These are phyloP conservation scores for Ustilago loliicola DNA, from an alignment of 1,284 basidiomycete species.

Conservation along the genomic window DNA sequence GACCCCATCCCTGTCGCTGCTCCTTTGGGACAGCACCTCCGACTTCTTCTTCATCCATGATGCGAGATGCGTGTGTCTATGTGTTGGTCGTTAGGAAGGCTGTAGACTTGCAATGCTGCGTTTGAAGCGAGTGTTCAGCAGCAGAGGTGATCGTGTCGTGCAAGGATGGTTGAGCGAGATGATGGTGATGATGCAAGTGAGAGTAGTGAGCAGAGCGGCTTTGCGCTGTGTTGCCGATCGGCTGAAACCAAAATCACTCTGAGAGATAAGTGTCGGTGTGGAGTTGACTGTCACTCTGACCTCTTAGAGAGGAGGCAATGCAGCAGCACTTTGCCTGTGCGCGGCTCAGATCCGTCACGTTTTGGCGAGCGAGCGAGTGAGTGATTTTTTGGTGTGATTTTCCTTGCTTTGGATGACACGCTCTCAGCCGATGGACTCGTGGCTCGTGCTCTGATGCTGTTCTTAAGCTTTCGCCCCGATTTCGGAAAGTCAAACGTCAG, in stretches of 20 bases:
- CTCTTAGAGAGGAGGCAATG: not conserved
- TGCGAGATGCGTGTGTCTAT: slow-evolving; percentile 17
- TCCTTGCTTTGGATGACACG: slow-evolving; percentile 1
- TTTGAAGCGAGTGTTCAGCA: not conserved
- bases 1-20: slow-evolving; percentile 64
- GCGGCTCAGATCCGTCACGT: slow-evolving; percentile 1
- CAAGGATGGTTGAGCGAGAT: not conserved
- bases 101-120: not conserved
- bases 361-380: not conserved
- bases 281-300: not conserved
- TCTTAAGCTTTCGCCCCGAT: not conserved
- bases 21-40: slow-evolving; percentile 58
- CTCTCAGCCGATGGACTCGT: not conserved
- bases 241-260: slow-evolving; percentile 6
- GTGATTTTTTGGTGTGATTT: slow-evolving; percentile 2
- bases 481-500: slow-evolving; percentile 1
- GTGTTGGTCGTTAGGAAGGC: not conserved
- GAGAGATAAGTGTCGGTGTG: not conserved
- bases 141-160: not conserved
- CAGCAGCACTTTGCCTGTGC: not conserved
- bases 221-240: not conserved
- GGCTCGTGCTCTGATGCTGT: not conserved
- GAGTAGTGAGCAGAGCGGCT: not conserved
- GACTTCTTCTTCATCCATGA: slow-evolving; percentile 60
- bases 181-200: not conserved